A percentile compares a stretch with the other conserved stretches of the same genome.
These are phyloP conservation scores for Poa annua DNA, from an alignment of 176 grass and related monocot species.

Conservation along the genomic window DNA sequence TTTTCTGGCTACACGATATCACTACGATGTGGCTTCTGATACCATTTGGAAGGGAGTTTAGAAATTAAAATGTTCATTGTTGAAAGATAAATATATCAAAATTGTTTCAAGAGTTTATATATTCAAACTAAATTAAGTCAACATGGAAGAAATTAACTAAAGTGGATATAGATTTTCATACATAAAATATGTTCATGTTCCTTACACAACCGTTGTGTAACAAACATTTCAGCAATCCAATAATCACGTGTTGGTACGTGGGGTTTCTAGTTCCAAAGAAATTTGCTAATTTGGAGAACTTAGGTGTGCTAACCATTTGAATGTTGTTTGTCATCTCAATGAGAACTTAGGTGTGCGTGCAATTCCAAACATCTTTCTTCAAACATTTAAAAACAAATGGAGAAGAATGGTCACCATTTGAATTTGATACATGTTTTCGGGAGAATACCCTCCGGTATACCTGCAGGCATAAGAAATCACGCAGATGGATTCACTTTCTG, in stretches of 20 bases:
- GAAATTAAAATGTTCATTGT: not conserved
- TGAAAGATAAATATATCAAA: not conserved
- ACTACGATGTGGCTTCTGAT: not conserved
- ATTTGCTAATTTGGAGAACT: too few relatives aligned
- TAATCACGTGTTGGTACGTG: not conserved
- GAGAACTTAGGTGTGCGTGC: not conserved
- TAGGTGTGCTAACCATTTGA: too few relatives aligned
- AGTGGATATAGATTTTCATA: too few relatives aligned
- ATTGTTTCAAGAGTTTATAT: not conserved
- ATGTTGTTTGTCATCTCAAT: not conserved
- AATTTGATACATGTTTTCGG: constrained; percentile 58
- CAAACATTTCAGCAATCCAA: too few relatives aligned
- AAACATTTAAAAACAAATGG: not conserved
- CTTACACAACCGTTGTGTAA: too few relatives aligned
- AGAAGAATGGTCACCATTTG: constrained; percentile 47
- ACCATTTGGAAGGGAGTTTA: not conserved
- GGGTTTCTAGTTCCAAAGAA: too few relatives aligned
- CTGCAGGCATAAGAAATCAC: constrained; percentile 27
- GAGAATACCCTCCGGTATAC: constrained; percentile 51
- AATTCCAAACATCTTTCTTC: not conserved
- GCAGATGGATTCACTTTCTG: not conserved
- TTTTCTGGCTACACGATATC: not conserved
- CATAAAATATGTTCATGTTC: too few relatives aligned
- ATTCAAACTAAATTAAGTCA: not conserved
- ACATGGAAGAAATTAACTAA: too few relatives aligned